A percentile compares a stretch with the other conserved stretches of the same genome.
Evolutionary conservation across 2,329 filamentous ascomycete species (phyloP).

Genomic region (Rhynchosporium graminicola): DNA sequence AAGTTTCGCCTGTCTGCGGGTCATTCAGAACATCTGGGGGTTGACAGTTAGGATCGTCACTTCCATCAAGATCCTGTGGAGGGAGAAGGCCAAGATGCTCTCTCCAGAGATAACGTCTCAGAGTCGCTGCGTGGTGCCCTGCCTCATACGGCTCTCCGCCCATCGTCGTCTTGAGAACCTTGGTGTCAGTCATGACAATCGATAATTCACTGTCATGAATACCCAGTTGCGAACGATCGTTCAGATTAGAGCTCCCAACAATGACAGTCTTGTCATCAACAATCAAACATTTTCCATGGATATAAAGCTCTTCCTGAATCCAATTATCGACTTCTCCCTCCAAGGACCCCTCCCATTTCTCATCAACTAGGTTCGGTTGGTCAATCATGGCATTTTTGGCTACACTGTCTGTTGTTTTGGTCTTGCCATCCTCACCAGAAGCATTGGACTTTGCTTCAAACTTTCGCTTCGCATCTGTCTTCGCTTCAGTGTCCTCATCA

Average conservation of each 20-base stretch:
- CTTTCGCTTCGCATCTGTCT: constrained; percentile 50
- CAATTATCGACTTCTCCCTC: constrained; percentile 83
- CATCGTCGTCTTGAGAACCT: constrained; percentile 72
- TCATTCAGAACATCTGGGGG: constrained; percentile 72
- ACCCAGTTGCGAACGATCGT: constrained; percentile 85
- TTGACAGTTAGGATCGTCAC: constrained; percentile 69
- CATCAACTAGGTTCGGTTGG: constrained; percentile 62
- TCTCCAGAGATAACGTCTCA: constrained; percentile 82
- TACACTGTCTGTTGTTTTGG: constrained; percentile 48
- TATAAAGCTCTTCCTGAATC: constrained; percentile 94
- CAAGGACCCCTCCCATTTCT: constrained; percentile 72
- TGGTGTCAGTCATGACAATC: constrained; percentile 85
- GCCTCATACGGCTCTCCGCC: constrained; percentile 75
- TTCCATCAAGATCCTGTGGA: constrained; percentile 69
- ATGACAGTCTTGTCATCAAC: constrained; percentile 84
- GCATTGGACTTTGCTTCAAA: constrained; percentile 52
- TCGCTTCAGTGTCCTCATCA: constrained; percentile 44
- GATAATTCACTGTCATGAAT: constrained; percentile 89
- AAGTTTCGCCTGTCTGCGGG: constrained; percentile 60
- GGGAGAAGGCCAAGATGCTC: constrained; percentile 85
- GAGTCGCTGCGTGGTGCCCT: constrained; percentile 77
- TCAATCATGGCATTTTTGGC: constrained; percentile 83
- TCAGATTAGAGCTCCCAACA: constrained; percentile 87
- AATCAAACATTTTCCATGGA: constrained; percentile 89
- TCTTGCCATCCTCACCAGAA: constrained; percentile 36